Conservation (phyloP, 78 protist species). For the Diacronema lutheri region DNA sequence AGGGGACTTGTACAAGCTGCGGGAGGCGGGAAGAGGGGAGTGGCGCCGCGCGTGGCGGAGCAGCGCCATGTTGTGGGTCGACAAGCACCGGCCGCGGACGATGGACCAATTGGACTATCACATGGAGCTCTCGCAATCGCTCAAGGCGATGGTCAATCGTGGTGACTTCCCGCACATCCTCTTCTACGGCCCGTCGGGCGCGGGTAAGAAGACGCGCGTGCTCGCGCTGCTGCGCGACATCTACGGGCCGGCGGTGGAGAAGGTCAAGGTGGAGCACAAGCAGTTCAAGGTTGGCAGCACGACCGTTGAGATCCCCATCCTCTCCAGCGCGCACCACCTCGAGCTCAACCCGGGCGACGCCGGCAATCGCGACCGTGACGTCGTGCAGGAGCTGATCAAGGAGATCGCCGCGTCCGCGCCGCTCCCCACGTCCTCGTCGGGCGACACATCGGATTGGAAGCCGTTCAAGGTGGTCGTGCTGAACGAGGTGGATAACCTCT, state of each 20-base stretch:
- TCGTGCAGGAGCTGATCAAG: conserved; percentile 85
- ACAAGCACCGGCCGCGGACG: conserved; percentile 90
- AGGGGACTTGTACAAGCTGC: no score
- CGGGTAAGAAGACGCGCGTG: conserved; percentile 95
- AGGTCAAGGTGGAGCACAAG: conserved; percentile 34
- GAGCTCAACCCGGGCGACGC: conserved; percentile 95
- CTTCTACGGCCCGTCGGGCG: conserved; percentile 96
- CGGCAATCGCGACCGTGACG: conserved; percentile 83
- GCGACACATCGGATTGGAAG: not conserved
- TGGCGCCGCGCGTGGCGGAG: no score
- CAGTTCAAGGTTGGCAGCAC: conserved; percentile 8
- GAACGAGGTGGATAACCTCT: conserved; percentile 85
- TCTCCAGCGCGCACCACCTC: conserved; percentile 79
- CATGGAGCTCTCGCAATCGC: conserved; percentile 37
- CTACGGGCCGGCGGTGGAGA: conserved; percentile 82
- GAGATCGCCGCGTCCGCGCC: conserved; percentile 91
- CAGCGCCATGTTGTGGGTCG: conserved; percentile 90
- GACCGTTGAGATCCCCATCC: conserved; percentile 69
- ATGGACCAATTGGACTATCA: conserved; percentile 72
- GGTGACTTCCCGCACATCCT: conserved; percentile 93
- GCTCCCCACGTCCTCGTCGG: not conserved
- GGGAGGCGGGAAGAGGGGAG: no score
- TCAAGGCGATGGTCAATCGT: conserved; percentile 62
- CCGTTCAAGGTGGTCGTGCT: conserved; percentile 79
- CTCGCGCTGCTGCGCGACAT: conserved; percentile 81